These are phyloP conservation scores for Pittosporum tobira DNA, from an alignment of 129 eudicot species.

Conservation along the genomic window DNA sequence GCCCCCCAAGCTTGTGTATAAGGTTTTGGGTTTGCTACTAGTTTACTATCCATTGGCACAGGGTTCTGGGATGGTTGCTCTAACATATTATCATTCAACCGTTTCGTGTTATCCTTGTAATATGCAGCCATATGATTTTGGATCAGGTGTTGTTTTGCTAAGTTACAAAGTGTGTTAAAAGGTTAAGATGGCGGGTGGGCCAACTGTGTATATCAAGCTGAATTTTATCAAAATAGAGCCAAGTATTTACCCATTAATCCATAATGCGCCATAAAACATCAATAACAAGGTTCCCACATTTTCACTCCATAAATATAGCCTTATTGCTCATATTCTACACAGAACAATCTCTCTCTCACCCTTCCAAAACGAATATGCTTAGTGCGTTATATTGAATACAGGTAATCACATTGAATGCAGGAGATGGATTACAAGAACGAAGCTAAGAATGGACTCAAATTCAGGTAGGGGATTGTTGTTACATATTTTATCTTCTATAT, in stretches of 20 bases:
- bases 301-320: not conserved
- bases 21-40: no score
- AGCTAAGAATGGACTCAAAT: constrained; percentile 77
- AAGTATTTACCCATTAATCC: not conserved
- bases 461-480: constrained; percentile 42
- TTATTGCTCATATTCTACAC: constrained; percentile 1
- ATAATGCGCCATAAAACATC: not conserved
- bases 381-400: constrained; percentile 98
- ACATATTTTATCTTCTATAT: not conserved
- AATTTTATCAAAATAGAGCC: not conserved
- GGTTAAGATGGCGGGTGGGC: not conserved
- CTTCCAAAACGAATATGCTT: constrained; percentile 38
- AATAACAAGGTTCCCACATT: not conserved
- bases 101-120: no score
- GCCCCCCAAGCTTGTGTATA: no score
- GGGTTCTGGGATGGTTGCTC: no score
- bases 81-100: no score
- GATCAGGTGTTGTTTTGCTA: no score
- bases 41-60: no score
- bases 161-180: no score
- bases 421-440: constrained; percentile 97
- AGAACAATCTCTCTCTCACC: not conserved
- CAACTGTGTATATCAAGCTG: no score
- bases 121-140: no score
- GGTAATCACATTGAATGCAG: constrained; percentile 99